Percentiles rank a stretch among this genome's conserved stretches.
These are phyloP conservation scores for Parachlorella kessleri DNA, from an alignment of 139 green algal species.

Conservation along the genomic window DNA sequence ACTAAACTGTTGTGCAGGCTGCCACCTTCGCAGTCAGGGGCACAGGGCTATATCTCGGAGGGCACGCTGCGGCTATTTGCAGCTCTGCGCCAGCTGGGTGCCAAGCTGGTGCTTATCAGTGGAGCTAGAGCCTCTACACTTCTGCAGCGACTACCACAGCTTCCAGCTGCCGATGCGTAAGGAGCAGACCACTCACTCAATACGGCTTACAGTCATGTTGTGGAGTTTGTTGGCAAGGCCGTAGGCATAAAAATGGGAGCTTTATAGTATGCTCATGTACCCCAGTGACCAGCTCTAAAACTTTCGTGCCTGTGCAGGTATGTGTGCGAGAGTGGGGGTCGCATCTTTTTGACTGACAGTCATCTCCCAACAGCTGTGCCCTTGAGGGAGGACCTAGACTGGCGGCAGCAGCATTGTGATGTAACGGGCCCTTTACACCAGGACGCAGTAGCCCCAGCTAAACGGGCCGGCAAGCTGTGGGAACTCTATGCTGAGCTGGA, in stretches of 20 bases:
- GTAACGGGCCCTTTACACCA: slow-evolving; percentile 50
- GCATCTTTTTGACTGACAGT: slow-evolving; percentile 64
- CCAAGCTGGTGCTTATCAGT: slow-evolving; percentile 34
- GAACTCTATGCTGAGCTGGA: slow-evolving; percentile 63
- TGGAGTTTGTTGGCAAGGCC: too few relatives aligned
- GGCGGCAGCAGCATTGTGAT: slow-evolving; percentile 39
- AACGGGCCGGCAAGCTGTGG: slow-evolving; percentile 71
- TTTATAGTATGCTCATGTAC: too few relatives aligned
- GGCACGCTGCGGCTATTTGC: slow-evolving; percentile 27
- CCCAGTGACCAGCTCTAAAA: too few relatives aligned
- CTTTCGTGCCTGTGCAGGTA: too few relatives aligned
- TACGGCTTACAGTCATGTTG: too few relatives aligned
- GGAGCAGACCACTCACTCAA: too few relatives aligned
- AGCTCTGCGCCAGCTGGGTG: slow-evolving; percentile 17
- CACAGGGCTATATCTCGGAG: slow-evolving; percentile 29
- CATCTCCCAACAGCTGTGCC: slow-evolving; percentile 50
- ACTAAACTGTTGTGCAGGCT: not conserved
- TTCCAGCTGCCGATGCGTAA: slow-evolving; percentile 70
- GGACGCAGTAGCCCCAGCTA: slow-evolving; percentile 47
- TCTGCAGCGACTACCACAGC: slow-evolving; percentile 76
- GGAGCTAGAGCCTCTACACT: slow-evolving; percentile 73
- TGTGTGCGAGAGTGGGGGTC: slow-evolving; percentile 78
- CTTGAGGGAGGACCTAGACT: slow-evolving; percentile 66
- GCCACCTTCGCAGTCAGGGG: slow-evolving; percentile 6
- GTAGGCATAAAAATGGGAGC: too few relatives aligned